Conservation (phyloP, 164 flowering plant species). For the Liquidambar formosana region DNA sequence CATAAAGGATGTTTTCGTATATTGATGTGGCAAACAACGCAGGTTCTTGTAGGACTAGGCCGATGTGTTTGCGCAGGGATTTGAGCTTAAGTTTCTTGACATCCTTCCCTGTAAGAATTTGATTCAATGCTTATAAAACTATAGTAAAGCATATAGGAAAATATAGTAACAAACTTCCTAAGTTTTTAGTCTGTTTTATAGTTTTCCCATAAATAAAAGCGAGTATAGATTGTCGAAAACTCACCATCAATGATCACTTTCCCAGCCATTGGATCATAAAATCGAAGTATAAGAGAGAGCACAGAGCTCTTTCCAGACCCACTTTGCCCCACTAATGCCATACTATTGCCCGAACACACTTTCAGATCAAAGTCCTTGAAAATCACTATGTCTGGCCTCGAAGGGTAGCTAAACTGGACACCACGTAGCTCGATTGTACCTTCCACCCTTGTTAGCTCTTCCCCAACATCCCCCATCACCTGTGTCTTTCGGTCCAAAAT, state of each 20-base stretch:
- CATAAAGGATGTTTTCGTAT: conserved; percentile 88
- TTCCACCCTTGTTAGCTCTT: conserved; percentile 64
- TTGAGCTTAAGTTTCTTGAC: conserved; percentile 75
- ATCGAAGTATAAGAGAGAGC: conserved; percentile 80
- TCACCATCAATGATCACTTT: conserved; percentile 85
- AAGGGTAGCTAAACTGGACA: conserved; percentile 81
- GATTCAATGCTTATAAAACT: neutral
- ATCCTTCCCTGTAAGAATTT: conserved; percentile 66
- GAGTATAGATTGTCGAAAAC: conserved; percentile 12
- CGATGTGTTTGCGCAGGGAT: conserved; percentile 78
- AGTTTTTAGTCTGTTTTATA: too few relatives aligned
- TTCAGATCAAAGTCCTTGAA: conserved; percentile 74
- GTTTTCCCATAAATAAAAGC: neutral
- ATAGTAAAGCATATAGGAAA: too few relatives aligned
- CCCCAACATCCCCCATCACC: conserved; percentile 65
- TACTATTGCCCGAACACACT: conserved; percentile 73
- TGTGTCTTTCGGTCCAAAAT: conserved; percentile 71
- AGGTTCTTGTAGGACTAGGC: conserved; percentile 96
- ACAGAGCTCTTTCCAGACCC: conserved; percentile 98
- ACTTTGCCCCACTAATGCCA: conserved; percentile 97
- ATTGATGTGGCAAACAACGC: conserved; percentile 92
- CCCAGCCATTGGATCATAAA: conserved; percentile 85
- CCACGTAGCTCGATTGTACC: conserved; percentile 75
- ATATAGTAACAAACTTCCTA: too few relatives aligned
- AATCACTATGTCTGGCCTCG: conserved; percentile 76